Evolutionary conservation across 768 basidiomycete species (phyloP), one percentile per base, ranked within the genome.

Genomic region (Serendipita sp.): DNA sequence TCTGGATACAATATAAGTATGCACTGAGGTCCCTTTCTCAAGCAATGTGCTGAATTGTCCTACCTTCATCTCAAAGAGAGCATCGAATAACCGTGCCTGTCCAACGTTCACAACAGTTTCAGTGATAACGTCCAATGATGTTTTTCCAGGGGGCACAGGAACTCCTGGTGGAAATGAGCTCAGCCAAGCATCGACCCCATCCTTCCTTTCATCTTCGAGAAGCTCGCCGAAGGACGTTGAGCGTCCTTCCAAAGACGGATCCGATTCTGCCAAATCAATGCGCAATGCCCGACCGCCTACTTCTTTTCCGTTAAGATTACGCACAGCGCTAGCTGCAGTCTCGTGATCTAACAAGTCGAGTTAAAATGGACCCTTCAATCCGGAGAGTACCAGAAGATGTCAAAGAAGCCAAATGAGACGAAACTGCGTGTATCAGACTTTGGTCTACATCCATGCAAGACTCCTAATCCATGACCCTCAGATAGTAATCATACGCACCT

Each of bases 1-100:
- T 89, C 96, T 99, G 71, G 23, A 64, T 65, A 44, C 44, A 1
- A 54, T 10, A n/a, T 35, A 15, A 34, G 62, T 15, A n/a, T n/a
- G 8, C n/a, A n/a, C 8, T 18, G 48, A 51, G n/a, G 8, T 32
- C 18, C 13, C 7, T 51, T 8, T 51, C 48, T n/a, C n/a, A n/a
- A n/a, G 63, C 56, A 63, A 13, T 7, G 41, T 5, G 13, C 1
- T 41, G 41, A 13, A 41, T 7, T 13, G 41, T 75, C 80, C 71
- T 73, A 94, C 96, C 86, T 98, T 98, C 88, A 95, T 94, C 74
- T 96, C 91, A n/a, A 88, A 88, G 69, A 99, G 77, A 7, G 97
- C 88, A 75, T 99, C 95, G 75, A 94, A 84, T 67, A 95, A 77
- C 71, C 95, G 90, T 44, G 78, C 80, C 0, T 91, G 90, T 64